Evolutionary conservation across 768 basidiomycete genomes (phyloP).

Genomic region (Clitopilus hobsonii): DNA sequence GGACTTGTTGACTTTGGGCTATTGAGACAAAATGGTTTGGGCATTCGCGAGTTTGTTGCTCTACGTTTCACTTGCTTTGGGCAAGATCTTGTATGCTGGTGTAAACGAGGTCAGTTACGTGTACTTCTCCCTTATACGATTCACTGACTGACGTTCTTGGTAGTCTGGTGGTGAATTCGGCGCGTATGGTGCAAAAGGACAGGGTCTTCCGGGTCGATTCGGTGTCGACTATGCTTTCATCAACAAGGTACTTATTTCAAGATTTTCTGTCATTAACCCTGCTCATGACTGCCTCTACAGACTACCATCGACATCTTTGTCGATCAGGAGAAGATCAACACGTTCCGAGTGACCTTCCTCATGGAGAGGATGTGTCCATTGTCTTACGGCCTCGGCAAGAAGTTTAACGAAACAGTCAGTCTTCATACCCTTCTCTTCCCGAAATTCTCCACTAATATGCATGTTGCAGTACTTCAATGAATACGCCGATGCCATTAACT

Average conservation of each 20-base stretch:
- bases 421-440: neutral
- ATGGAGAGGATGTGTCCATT: constrained; percentile 42
- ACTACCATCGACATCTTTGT: constrained; percentile 41
- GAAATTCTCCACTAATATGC: neutral
- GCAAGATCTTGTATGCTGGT: constrained; percentile 38
- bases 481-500: constrained; percentile 37
- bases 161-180: constrained; percentile 47
- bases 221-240: constrained; percentile 41
- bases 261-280: neutral
- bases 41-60: constrained; percentile 1
- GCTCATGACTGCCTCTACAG: constrained; percentile 14
- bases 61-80: constrained; percentile 4
- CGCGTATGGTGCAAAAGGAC: constrained; percentile 30
- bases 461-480: constrained; percentile 33
- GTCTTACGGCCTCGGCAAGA: constrained; percentile 31
- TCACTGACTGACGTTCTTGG: neutral
- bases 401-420: constrained; percentile 40
- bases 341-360: constrained; percentile 45
- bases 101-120: constrained; percentile 33
- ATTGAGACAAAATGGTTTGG: neutral
- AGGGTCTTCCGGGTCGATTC: constrained; percentile 40
- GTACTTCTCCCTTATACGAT: neutral
- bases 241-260: constrained; percentile 29
- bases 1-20: neutral
- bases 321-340: constrained; percentile 42